Evolutionary conservation across 106 monocot species (phyloP).

Genomic region (Dendrobium nobile): DNA sequence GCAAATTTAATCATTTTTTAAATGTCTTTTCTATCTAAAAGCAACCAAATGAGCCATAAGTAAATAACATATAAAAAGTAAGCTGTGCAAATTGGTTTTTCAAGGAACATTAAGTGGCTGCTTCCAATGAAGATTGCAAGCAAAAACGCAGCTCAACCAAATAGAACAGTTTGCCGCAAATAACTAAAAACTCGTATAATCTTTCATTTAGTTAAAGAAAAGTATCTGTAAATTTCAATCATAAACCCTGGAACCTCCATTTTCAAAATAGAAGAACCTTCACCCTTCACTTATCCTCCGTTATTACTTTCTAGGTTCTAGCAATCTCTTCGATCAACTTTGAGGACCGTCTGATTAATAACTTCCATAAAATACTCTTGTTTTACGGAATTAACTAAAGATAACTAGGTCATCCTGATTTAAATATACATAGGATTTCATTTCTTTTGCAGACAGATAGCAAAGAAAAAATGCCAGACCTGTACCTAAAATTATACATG

Average conservation of each 20-base stretch:
- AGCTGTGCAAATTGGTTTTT: too few species aligned
- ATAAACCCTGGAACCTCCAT: background rate
- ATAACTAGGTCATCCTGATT: background rate
- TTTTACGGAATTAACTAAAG: background rate
- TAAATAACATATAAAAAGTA: too few species aligned
- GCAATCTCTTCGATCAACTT: background rate
- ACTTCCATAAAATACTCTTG: too few species aligned
- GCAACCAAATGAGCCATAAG: too few species aligned
- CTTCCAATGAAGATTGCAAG: too few species aligned
- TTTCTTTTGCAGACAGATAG: background rate
- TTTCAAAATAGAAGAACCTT: background rate
- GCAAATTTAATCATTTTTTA: too few species aligned
- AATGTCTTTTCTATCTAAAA: too few species aligned
- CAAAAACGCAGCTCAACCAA: background rate
- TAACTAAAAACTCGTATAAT: too few species aligned
- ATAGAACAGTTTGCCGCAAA: background rate
- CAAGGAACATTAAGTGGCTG: too few species aligned
- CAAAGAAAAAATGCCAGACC: background rate
- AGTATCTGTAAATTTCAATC: background rate
- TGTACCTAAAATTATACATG: background rate
- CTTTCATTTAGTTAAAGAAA: too few species aligned
- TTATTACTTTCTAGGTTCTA: background rate
- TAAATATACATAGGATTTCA: background rate
- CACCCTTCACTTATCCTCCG: background rate
- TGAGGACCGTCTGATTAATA: background rate